Evolutionary conservation across 108 stramenopile genomes (phyloP).

Genomic region (Thalassiosira profunda): DNA sequence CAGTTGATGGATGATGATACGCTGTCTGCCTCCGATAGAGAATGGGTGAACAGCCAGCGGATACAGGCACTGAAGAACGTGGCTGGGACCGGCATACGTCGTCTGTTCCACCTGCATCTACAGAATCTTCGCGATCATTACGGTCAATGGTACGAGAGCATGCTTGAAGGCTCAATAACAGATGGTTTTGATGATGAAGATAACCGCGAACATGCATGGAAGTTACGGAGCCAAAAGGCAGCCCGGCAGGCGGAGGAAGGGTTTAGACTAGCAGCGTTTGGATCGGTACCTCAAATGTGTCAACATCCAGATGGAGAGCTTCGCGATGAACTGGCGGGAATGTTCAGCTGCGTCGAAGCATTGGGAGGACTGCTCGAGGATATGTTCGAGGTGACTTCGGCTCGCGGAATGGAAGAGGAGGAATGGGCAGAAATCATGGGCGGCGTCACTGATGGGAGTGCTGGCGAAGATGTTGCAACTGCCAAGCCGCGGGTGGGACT

Average conservation of each 20-base stretch:
- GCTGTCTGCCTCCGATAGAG: conserved; percentile 12
- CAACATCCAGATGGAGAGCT: conserved; percentile 26
- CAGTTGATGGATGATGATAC: conserved; percentile 4
- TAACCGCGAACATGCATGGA: conserved; percentile 7
- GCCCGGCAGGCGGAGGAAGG: conserved; percentile 58
- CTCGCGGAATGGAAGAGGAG: conserved; percentile 49
- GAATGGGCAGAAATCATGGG: conserved; percentile 39
- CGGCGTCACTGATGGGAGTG: conserved; percentile 18
- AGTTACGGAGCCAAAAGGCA: conserved; percentile 20
- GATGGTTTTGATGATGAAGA: conserved; percentile 33
- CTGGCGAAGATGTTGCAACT: conserved; percentile 16
- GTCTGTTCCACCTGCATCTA: conserved; percentile 34
- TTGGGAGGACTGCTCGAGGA: conserved; percentile 73
- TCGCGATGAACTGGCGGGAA: conserved; percentile 17
- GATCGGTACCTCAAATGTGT: conserved; percentile 61
- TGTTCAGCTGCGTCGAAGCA: conserved; percentile 50
- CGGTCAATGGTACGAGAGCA: conserved; percentile 34
- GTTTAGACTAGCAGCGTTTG: conserved; percentile 60
- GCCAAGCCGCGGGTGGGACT: conserved; percentile 28
- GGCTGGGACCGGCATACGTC: conserved; percentile 25
- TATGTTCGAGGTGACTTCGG: conserved; percentile 68
- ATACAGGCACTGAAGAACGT: conserved; percentile 25
- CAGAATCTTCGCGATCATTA: conserved; percentile 52
- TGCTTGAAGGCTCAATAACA: conserved; percentile 46
- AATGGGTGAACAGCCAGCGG: conserved; percentile 32